These are phyloP conservation scores for Quercus ilex DNA, from an alignment of 306 rosid genomes.

Conservation along the genomic window DNA sequence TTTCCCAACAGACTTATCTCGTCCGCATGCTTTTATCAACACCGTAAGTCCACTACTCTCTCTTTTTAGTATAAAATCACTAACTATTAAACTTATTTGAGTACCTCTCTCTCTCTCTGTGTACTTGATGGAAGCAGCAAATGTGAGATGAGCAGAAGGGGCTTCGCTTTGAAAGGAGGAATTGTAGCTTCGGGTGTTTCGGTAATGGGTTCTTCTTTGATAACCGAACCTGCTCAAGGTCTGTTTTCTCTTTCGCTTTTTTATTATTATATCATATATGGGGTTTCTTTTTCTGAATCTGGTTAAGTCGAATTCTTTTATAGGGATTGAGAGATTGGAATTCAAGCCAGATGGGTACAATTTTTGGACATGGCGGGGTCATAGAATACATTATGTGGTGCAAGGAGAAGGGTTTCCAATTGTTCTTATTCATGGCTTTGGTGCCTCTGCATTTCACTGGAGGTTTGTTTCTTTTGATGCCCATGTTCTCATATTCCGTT, in stretches of 20 bases:
- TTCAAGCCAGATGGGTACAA: conserved; percentile 73
- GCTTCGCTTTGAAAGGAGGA: conserved; percentile 76
- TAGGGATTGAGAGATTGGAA: conserved; percentile 65
- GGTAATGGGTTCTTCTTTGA: conserved; percentile 51
- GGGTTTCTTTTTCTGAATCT: not conserved
- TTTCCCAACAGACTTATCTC: conserved; percentile 19
- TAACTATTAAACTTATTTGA: conserved; percentile 6
- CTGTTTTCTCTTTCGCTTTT: not conserved
- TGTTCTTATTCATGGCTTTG: conserved; percentile 93
- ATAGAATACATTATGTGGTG: conserved; percentile 82
- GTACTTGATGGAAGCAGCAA: conserved; percentile 74
- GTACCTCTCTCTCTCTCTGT: not conserved
- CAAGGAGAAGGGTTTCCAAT: conserved; percentile 90
- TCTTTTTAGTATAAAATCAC: not conserved
- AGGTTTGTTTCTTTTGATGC: conserved; percentile 41
- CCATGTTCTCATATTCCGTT: not conserved
- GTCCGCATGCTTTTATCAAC: conserved; percentile 40
- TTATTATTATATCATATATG: not conserved
- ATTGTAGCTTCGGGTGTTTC: conserved; percentile 71
- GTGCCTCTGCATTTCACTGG: conserved; percentile 94
- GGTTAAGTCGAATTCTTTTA: conserved; percentile 11
- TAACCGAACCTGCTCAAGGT: conserved; percentile 62
- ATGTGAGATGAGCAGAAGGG: conserved; percentile 61
- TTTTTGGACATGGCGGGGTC: conserved; percentile 93
- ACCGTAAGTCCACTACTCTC: conserved; percentile 28